Evolutionary conservation across 179 eudicot species (phyloP).

Genomic region (Nepenthes alata): DNA sequence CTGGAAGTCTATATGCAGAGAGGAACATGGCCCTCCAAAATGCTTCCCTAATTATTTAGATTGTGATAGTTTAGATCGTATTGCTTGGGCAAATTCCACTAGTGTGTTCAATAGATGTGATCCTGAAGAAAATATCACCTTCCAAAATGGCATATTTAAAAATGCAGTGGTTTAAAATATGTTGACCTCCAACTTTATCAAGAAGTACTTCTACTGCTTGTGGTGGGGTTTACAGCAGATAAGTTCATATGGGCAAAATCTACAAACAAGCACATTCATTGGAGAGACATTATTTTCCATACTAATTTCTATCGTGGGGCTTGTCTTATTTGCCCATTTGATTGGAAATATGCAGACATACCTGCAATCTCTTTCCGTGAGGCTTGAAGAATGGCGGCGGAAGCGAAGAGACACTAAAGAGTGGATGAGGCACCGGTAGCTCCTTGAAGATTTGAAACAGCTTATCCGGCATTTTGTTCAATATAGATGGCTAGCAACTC

Average conservation of each 20-base stretch:
- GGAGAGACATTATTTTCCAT: slow-evolving; percentile 90
- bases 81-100: slow-evolving; percentile 54
- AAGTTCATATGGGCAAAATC: slow-evolving; percentile 88
- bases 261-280: slow-evolving; percentile 76
- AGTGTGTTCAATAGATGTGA: slow-evolving; percentile 49
- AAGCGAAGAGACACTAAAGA: slow-evolving; percentile 92
- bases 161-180: slow-evolving; percentile 60
- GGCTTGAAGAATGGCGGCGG: slow-evolving; percentile 97
- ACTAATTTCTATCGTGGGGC: slow-evolving; percentile 86
- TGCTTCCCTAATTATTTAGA: slow-evolving; percentile 52
- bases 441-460: slow-evolving; percentile 65
- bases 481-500: slow-evolving; percentile 92
- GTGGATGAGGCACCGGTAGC: slow-evolving; percentile 98
- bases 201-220: slow-evolving; percentile 75
- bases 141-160: slow-evolving; percentile 64
- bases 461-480: slow-evolving; percentile 77
- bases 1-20: slow-evolving; percentile 68
- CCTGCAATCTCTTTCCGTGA: slow-evolving; percentile 78
- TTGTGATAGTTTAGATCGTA: slow-evolving; percentile 35
- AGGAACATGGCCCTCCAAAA: slow-evolving; percentile 30
- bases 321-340: slow-evolving; percentile 81
- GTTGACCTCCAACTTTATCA: slow-evolving; percentile 53
- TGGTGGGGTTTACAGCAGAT: slow-evolving; percentile 96
- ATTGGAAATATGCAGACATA: slow-evolving; percentile 99
- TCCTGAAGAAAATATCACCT: slow-evolving; percentile 31